Evolutionary conservation across 23 red algal genomes (phyloP).

Genomic region (Rhodosorus marinus): DNA sequence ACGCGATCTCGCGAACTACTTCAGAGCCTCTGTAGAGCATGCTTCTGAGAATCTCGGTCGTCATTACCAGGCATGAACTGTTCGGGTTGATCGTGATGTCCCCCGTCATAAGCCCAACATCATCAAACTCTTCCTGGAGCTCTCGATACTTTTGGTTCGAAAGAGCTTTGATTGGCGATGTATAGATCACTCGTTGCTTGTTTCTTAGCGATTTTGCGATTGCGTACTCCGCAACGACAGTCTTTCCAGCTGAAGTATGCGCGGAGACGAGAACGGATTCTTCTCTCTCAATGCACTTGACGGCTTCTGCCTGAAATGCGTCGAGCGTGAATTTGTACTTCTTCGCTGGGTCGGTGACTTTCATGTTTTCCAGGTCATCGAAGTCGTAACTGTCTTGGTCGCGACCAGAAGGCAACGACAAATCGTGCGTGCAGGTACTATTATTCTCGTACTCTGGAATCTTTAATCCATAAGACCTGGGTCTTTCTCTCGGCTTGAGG

Average conservation of each 20-base stretch:
- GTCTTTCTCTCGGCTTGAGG: background rate
- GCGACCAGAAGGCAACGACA: constrained; percentile 40
- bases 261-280: constrained; percentile 41
- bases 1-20: constrained; percentile 20
- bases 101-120: constrained; percentile 47
- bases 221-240: constrained; percentile 52
- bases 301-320: constrained; percentile 38
- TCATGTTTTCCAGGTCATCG: background rate
- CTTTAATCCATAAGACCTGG: background rate
- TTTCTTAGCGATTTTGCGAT: constrained; percentile 10
- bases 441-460: background rate
- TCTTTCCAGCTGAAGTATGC: constrained; percentile 52
- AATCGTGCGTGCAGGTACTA: constrained; percentile 65
- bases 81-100: constrained; percentile 38
- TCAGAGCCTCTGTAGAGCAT: constrained; percentile 55
- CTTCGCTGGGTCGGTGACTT: constrained; percentile 36
- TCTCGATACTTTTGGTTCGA: constrained; percentile 47
- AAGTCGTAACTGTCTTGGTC: constrained; percentile 8
- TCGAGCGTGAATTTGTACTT: constrained; percentile 66
- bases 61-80: constrained; percentile 33
- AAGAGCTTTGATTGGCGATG: constrained; percentile 52
- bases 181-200: constrained; percentile 33
- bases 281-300: constrained; percentile 13
- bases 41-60: constrained; percentile 45
- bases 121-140: constrained; percentile 13